phyloP scores from a whole-genome alignment of 192 early-diverging fungal genomes.

The Coemansia sp. region DNA sequence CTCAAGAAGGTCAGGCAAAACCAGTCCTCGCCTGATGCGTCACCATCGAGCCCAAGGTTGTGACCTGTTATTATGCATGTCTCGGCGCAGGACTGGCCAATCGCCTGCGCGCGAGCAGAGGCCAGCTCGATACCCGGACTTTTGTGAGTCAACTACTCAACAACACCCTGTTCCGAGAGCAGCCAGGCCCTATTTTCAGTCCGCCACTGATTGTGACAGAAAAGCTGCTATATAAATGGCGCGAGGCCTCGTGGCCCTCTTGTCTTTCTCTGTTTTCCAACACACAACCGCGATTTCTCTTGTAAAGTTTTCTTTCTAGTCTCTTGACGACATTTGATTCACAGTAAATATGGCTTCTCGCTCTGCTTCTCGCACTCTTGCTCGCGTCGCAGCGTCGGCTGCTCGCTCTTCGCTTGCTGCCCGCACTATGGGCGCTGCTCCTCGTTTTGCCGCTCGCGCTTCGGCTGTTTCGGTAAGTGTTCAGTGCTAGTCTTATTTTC shows the following conservation, averaged over 20 bases:
- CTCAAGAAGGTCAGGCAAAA: background rate
- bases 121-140: background rate
- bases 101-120: constrained; percentile 6
- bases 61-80: background rate
- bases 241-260: background rate
- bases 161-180: constrained; percentile 5
- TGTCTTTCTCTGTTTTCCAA: constrained; percentile 11
- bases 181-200: background rate
- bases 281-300: background rate
- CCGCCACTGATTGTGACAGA: background rate
- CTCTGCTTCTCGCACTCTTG: constrained; percentile 45
- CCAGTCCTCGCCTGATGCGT: constrained; percentile 4
- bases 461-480: constrained; percentile 44
- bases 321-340: constrained; percentile 1
- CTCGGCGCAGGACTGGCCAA: constrained; percentile 1
- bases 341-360: constrained; percentile 44
- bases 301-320: background rate
- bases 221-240: background rate
- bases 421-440: constrained; percentile 47
- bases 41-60: background rate
- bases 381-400: constrained; percentile 41
- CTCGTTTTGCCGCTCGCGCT: constrained; percentile 51
- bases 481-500: background rate
- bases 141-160: constrained; percentile 7
- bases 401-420: constrained; percentile 44